Base-by-base conservation (phyloP, 148 eudicot genomes). In the Selenicereus undatus region DNA sequence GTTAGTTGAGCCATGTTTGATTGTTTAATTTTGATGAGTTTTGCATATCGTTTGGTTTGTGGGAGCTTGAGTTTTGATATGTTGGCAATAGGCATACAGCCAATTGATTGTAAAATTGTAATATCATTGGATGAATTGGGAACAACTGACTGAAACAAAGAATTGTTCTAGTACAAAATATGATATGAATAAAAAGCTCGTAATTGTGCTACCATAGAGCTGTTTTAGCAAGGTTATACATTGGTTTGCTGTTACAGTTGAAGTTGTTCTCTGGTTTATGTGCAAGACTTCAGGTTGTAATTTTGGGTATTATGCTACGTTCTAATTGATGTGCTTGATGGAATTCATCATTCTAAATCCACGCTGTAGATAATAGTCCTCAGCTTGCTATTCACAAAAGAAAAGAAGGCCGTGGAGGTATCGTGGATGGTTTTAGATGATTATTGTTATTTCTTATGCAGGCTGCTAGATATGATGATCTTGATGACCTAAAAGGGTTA, bases 401-500 rank as follows among this genome's bases (percentile, higher is more conserved):
- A 11, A 24, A 3, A 14, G 30, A 32, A 32, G 71, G 17, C 8
- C 3, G 18, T 22, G 42, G 42, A 0, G n/a, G 21, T 0, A 14
- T 11, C 9, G 7, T 29, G 71, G 73, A 22, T 39, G 30, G 14
- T 36, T 30, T 48, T 20, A 20, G 35, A 13, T 36, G 21, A n/a
- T 9, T 30, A 26, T 75, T 27, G 69, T 3, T 21, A 9, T 69
- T 83, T 39, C 2, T 13, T 26, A 9, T 82, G 35, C 27, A 94
- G 98, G 98, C 97, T 79, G 94, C 98, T 81, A 91, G 98, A 85
- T 94, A 93, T 85, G 93, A 89, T 62, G 98, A 94, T 79, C 86
- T 94, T 71, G 97, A 91, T 81, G 95, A 94, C 82, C 36, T 94
- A 35, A 83, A 65, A 58, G 86, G 75, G 75, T 81, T 94, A 83